phyloP scores from a whole-genome alignment of 108 stramenopile species.

The Schizochytrium sp. region DNA sequence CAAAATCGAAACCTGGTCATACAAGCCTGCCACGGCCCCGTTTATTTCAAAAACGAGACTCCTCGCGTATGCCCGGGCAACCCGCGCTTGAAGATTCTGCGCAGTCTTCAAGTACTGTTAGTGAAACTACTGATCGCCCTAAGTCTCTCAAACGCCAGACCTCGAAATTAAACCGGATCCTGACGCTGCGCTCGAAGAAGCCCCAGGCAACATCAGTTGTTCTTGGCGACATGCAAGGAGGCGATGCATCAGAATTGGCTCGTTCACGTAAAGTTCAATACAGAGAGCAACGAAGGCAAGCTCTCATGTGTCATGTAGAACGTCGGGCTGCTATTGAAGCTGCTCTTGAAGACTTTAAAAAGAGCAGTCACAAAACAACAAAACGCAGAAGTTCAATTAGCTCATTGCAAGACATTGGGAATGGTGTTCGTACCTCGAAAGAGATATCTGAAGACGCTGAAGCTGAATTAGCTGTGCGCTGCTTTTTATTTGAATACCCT shows the following conservation, averaged over 20 bases:
- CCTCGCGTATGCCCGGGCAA: neutral
- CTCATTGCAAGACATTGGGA: neutral
- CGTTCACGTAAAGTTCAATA: constrained; percentile 30
- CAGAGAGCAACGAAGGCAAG: neutral
- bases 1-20: neutral
- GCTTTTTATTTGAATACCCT: constrained; percentile 37
- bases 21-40: constrained; percentile 2
- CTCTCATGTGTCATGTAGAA: neutral
- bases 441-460: constrained; percentile 17
- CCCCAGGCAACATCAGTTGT: neutral
- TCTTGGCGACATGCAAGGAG: neutral
- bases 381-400: neutral
- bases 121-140: neutral
- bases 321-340: neutral
- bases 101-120: neutral
- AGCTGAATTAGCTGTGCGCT: neutral
- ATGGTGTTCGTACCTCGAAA: neutral
- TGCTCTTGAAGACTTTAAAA: neutral
- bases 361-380: neutral
- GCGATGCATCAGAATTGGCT: neutral
- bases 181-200: neutral
- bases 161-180: neutral
- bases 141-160: neutral
- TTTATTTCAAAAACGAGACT: neutral
- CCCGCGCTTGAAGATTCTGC: neutral